Percentiles rank a stretch among this genome's conserved stretches.
These are phyloP conservation scores for Aspergillus sp. DNA, from an alignment of 2,329 filamentous ascomycete species.

Conservation along the genomic window DNA sequence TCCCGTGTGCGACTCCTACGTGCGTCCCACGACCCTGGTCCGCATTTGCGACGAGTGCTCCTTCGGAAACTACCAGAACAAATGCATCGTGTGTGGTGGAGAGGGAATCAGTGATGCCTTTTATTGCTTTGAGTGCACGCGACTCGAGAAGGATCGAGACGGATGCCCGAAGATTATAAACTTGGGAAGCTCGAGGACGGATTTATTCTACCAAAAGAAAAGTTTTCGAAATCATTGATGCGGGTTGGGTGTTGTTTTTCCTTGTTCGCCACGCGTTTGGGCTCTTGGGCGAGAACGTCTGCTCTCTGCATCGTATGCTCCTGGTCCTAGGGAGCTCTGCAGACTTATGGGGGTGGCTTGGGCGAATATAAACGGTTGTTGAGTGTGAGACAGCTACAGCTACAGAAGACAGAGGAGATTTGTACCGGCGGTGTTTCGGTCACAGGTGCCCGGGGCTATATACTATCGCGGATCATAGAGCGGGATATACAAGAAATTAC, in stretches of 20 bases:
- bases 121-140: slow-evolving; percentile 98
- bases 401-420: slow-evolving; percentile 3
- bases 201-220: slow-evolving; percentile 80
- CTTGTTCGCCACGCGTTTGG: slow-evolving; percentile 13
- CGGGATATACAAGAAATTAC: slow-evolving; percentile 5
- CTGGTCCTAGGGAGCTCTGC: slow-evolving; percentile 3
- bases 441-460: slow-evolving; percentile 8
- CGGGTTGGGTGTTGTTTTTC: slow-evolving; percentile 8
- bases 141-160: slow-evolving; percentile 93
- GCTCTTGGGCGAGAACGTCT: slow-evolving; percentile 2
- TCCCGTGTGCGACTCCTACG: slow-evolving; percentile 98
- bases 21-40: slow-evolving; percentile 93
- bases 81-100: slow-evolving; percentile 97
- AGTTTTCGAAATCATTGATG: slow-evolving; percentile 48
- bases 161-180: slow-evolving; percentile 99
- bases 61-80: slow-evolving; percentile 99
- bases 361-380: slow-evolving; percentile 14
- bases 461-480: slow-evolving; percentile 8
- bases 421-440: neutral
- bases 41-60: slow-evolving; percentile 99
- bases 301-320: slow-evolving; percentile 6
- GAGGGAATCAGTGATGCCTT: slow-evolving; percentile 98
- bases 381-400: neutral
- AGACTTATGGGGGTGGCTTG: neutral
- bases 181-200: slow-evolving; percentile 89